Evolutionary conservation across 257 asterid species (phyloP).

Genomic region (Primulina tabacum): DNA sequence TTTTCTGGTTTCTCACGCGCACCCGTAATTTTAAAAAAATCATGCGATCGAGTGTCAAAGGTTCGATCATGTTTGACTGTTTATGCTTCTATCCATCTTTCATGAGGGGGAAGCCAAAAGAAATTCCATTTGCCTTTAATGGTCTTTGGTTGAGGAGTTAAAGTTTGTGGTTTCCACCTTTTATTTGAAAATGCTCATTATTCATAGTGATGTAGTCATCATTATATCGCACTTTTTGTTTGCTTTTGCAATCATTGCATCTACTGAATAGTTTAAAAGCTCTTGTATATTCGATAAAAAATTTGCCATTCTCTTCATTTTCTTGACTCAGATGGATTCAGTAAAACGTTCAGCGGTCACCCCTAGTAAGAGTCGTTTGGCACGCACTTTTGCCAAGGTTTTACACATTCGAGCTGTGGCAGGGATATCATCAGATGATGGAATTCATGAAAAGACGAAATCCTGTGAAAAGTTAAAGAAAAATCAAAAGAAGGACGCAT

Average conservation of each 20-base stretch:
- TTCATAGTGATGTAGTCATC: conserved; percentile 34
- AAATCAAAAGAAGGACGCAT: conserved; percentile 19
- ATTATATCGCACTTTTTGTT: conserved; percentile 37
- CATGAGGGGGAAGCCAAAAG: conserved; percentile 34
- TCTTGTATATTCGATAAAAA: too few species aligned
- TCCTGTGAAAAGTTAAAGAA: conserved; percentile 29
- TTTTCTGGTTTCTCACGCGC: not conserved
- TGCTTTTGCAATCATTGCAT: conserved; percentile 22
- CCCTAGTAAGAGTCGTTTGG: conserved; percentile 38
- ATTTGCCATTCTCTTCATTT: not conserved
- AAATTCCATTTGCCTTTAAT: conserved; percentile 33
- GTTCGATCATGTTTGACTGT: not conserved
- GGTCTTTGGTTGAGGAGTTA: conserved; percentile 48
- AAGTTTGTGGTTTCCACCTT: conserved; percentile 42
- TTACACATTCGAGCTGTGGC: conserved; percentile 44
- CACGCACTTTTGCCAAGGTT: conserved; percentile 56
- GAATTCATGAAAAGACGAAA: conserved; percentile 24
- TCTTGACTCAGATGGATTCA: conserved; percentile 44
- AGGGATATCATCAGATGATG: conserved; percentile 40
- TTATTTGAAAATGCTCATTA: conserved; percentile 34
- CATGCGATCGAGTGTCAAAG: not conserved
- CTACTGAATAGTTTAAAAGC: not conserved
- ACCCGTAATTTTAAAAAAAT: not conserved
- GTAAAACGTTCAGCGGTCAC: conserved; percentile 34
- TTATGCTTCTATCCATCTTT: conserved; percentile 24